These are phyloP conservation scores for Malassezia psittaci DNA, from an alignment of 1,284 basidiomycete genomes.

Conservation along the genomic window DNA sequence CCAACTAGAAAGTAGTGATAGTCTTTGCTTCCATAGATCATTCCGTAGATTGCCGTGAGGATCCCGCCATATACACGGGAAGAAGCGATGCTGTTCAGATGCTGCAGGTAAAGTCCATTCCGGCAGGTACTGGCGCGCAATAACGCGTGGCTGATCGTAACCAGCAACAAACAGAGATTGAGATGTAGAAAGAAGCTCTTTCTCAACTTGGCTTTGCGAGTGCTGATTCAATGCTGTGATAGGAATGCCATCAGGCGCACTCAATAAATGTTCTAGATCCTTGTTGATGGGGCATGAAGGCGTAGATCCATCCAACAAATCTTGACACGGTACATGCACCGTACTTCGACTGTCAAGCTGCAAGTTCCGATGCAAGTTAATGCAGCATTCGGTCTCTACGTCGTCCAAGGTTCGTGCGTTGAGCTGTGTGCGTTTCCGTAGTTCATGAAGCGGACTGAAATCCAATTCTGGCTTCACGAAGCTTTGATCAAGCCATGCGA, in stretches of 20 bases:
- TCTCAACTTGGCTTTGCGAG: neutral
- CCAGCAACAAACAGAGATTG: neutral
- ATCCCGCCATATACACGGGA: conserved; percentile 11
- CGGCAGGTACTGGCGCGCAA: neutral
- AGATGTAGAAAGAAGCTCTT: neutral
- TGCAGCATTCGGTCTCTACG: conserved; percentile 15
- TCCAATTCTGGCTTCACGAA: conserved; percentile 3
- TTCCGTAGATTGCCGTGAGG: neutral
- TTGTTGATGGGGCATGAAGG: neutral
- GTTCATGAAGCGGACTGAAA: conserved; percentile 1
- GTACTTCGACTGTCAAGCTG: neutral
- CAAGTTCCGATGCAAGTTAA: neutral
- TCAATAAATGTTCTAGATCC: neutral
- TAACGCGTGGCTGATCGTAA: conserved; percentile 11
- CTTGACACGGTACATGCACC: neutral
- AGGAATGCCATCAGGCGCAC: neutral
- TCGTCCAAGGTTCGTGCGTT: conserved; percentile 18
- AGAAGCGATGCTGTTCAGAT: neutral
- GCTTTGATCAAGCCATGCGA: conserved; percentile 5
- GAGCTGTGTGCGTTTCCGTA: conserved; percentile 15
- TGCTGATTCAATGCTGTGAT: neutral
- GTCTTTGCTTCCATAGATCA: conserved; percentile 3
- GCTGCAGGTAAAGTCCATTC: conserved; percentile 4
- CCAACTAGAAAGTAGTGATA: neutral
- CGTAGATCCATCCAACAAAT: neutral